phyloP scores from a whole-genome alignment of 1,284 basidiomycete species.

The Lentinus polychrous region DNA sequence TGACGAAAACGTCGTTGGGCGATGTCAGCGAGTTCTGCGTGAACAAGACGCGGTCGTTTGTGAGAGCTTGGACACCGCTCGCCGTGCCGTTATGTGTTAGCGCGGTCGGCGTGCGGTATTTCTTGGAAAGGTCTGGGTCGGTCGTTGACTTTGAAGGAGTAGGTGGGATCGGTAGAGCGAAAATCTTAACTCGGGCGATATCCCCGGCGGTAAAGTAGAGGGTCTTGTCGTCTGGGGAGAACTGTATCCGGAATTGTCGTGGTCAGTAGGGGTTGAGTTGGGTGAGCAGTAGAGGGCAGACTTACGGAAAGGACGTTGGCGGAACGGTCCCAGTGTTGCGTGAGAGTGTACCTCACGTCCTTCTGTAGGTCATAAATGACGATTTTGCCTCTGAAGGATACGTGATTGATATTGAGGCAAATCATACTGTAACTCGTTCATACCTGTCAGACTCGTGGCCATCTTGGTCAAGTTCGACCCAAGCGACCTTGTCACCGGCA shows the following conservation, averaged over 20 bases:
- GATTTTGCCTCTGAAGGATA: slow-evolving; percentile 61
- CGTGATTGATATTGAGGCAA: no score
- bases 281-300: not conserved
- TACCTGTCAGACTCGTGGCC: slow-evolving; percentile 64
- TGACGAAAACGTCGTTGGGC: slow-evolving; percentile 69
- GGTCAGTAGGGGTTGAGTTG: no score
- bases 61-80: slow-evolving; percentile 53
- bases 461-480: slow-evolving; percentile 82
- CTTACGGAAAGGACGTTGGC: slow-evolving; percentile 53
- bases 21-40: slow-evolving; percentile 61
- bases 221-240: slow-evolving; percentile 62
- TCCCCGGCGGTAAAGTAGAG: slow-evolving; percentile 76
- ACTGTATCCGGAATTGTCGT: slow-evolving; percentile 34
- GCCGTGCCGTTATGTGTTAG: slow-evolving; percentile 53
- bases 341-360: slow-evolving; percentile 62
- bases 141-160: slow-evolving; percentile 49
- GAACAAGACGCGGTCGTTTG: slow-evolving; percentile 57
- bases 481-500: slow-evolving; percentile 69
- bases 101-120: slow-evolving; percentile 47
- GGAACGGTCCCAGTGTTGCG: slow-evolving; percentile 80
- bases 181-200: slow-evolving; percentile 69
- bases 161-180: slow-evolving; percentile 54
- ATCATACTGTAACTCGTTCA: no score
- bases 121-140: slow-evolving; percentile 38
- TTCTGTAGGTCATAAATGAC: slow-evolving; percentile 71